Conservation (phyloP, 192 early-diverging fungal species). For the Coemansia sp. region DNA sequence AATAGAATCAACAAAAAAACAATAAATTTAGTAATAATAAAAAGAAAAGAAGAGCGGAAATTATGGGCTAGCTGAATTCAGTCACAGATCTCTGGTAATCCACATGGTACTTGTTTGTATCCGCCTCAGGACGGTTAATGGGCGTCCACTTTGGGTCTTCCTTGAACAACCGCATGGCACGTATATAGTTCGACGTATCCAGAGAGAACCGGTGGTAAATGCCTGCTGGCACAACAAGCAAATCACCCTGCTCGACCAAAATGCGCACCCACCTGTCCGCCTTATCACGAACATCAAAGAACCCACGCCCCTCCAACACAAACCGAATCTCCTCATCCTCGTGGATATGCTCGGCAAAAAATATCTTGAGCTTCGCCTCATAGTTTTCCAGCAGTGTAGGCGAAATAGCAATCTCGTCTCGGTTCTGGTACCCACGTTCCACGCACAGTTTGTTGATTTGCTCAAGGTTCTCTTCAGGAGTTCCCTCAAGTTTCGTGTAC, state of each 20-base stretch:
- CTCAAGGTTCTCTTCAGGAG: slow-evolving; percentile 54
- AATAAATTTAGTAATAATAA: slow-evolving; percentile 4
- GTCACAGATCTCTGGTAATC: slow-evolving; percentile 44
- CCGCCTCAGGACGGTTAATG: slow-evolving; percentile 68
- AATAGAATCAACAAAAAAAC: slow-evolving; percentile 12
- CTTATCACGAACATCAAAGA: slow-evolving; percentile 78
- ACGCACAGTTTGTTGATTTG: slow-evolving; percentile 67
- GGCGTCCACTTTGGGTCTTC: slow-evolving; percentile 84
- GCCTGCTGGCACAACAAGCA: slow-evolving; percentile 91
- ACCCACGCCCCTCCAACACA: slow-evolving; percentile 88
- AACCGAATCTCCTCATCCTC: slow-evolving; percentile 98
- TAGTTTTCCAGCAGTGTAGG: slow-evolving; percentile 80
- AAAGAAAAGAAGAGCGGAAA: slow-evolving; percentile 12
- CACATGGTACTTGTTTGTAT: slow-evolving; percentile 58
- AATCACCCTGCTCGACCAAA: slow-evolving; percentile 64
- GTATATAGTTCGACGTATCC: slow-evolving; percentile 82
- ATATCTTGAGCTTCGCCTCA: slow-evolving; percentile 89
- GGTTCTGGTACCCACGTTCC: slow-evolving; percentile 87
- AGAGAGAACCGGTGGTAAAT: slow-evolving; percentile 97
- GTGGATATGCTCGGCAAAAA: slow-evolving; percentile 93
- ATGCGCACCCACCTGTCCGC: slow-evolving; percentile 86
- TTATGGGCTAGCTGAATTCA: neutral
- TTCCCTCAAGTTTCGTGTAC: slow-evolving; percentile 64
- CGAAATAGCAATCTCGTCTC: slow-evolving; percentile 86
- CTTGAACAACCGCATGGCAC: slow-evolving; percentile 82